Evolutionary conservation across 2,329 filamentous ascomycete species (phyloP), one percentile per base, ranked within the genome.

Genomic region (Leptographium flavum): DNA sequence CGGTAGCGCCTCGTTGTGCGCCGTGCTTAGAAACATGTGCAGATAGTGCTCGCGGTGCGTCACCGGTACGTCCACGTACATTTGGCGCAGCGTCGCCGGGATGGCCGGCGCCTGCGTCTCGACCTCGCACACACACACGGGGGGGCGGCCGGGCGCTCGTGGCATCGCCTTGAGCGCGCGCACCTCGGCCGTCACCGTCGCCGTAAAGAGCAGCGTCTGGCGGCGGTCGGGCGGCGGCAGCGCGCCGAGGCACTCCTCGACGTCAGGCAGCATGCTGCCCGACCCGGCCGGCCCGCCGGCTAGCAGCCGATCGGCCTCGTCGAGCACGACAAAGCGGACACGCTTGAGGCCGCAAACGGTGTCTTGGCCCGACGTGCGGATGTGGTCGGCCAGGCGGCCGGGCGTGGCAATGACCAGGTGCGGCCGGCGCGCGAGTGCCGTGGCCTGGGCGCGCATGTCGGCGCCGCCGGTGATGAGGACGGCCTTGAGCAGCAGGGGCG

Each of bases 201-300:
- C 92, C 9, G 92, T 98, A 66, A 98, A 98, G 3, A 98, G 75
- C 15, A 94, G 76, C 0, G 90, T 98, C 62, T 98, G 88, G n/a
- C 92, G 76, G 57, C 86, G 71, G 1, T 73, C 65, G 5, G 86
- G 75, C 1, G 84, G 79, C 0, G 92, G 92, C 1, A 98, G 72
- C 2, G 81, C 80, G 2, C 78, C 80, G 4, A 98, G 71, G 57
- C 88, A 95, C 49, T 87, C 85, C 59, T 93, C 86, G 2, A 98
- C 79, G 56, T 95, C 92, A 5, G 86, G 83, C n/a, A 95, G 71
- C 88, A 95, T 95, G 63, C 81, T 88, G 23, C 88, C 90, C 17
- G 75, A 72, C 0, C 75, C 77, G 1, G 19, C 10, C 11, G 33
- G 39, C 33, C 37, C 40, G 40, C 27, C 74, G 33, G 82, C 75